Evolutionary conservation across 257 asterid genomes (phyloP), one percentile per base, ranked within the genome.

Genomic region (Nicotiana noctiflora): DNA sequence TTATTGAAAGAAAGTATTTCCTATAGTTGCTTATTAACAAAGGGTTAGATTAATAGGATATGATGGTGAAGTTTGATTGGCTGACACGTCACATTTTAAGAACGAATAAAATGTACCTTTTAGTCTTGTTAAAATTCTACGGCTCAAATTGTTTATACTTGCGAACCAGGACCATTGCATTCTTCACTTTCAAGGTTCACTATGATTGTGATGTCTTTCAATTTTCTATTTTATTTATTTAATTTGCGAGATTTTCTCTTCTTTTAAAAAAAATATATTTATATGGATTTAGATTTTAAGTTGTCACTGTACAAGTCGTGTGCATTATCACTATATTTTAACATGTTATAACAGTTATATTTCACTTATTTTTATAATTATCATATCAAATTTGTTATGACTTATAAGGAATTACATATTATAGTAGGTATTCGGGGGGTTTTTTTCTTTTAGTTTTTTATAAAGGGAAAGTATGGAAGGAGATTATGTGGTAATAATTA

Each of bases 11-110:
- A 72, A 23, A 72, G 23, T 23, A 11, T 51, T 67, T 51, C 10
- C 32, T 15, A 68, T 83, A 76, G 86, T 89, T 89, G 93, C 90
- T 88, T 88, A 81, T 77, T 61, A 83, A 75, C 27, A 88, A 84
- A 84, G 88, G 87, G 76, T 86, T 44, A 70, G 77, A 67, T 67
- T 46, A 74, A 74, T 49, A 23, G 44, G 85, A 80, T 67, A 75
- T 84, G 92, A 80, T 85, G 85, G 84, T n/a, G 79, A 80, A 72
- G 62, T 81, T 81, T 83, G 83, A 86, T 81, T 51, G 84, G 86
- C 62, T 75, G 87, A 86, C 87, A 85, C 86, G 83, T 89, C 87
- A 80, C 64, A 79, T 75, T 83, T 82, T 70, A 25, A 62, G 83
- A 86, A 77, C 64, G 89, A 92, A 92, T 90, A 84, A n/a, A 40